Conservation (phyloP, 2,329 filamentous ascomycete species). For the Gliomastix tumulicola region DNA sequence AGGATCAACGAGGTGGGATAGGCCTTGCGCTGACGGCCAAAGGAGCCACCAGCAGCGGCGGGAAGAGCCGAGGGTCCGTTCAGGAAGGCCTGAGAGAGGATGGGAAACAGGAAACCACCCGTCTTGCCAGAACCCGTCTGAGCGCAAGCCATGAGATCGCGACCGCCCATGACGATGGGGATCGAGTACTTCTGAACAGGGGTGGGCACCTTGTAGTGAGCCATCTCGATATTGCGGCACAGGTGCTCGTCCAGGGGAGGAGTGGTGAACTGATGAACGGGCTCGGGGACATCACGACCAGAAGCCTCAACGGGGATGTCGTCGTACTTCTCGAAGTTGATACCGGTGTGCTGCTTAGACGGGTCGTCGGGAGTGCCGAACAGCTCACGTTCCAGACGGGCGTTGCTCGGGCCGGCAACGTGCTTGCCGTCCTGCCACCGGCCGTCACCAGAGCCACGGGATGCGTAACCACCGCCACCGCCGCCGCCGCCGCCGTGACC, state of each 20-base stretch:
- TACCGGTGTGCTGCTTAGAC: constrained; percentile 91
- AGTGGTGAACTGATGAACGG: constrained; percentile 87
- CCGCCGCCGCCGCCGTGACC: constrained; percentile 32
- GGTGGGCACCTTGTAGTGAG: constrained; percentile 91
- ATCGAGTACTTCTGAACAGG: constrained; percentile 99
- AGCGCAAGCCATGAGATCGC: constrained; percentile 98
- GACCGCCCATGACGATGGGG: constrained; percentile 94
- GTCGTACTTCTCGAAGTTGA: constrained; percentile 99
- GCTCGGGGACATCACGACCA: constrained; percentile 83
- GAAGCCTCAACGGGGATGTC: constrained; percentile 98
- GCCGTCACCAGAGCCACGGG: constrained; percentile 86
- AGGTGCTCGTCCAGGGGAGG: constrained; percentile 94
- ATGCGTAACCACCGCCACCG: constrained; percentile 44
- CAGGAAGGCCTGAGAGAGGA: constrained; percentile 93
- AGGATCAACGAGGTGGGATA: constrained; percentile 95
- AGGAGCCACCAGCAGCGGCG: constrained; percentile 58
- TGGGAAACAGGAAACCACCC: constrained; percentile 98
- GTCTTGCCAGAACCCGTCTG: constrained; percentile 99
- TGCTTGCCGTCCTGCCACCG: constrained; percentile 98
- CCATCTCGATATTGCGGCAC: constrained; percentile 85
- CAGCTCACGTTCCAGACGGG: constrained; percentile 87
- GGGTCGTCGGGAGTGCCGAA: constrained; percentile 90
- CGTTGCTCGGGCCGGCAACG: constrained; percentile 80
- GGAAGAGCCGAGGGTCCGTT: constrained; percentile 73
- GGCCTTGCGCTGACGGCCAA: constrained; percentile 92